A percentile compares a stretch with the other conserved stretches of the same genome.
These are phyloP conservation scores for Suzukiozyma palmioleophila DNA, from an alignment of 1,139 yeast species.

Conservation along the genomic window DNA sequence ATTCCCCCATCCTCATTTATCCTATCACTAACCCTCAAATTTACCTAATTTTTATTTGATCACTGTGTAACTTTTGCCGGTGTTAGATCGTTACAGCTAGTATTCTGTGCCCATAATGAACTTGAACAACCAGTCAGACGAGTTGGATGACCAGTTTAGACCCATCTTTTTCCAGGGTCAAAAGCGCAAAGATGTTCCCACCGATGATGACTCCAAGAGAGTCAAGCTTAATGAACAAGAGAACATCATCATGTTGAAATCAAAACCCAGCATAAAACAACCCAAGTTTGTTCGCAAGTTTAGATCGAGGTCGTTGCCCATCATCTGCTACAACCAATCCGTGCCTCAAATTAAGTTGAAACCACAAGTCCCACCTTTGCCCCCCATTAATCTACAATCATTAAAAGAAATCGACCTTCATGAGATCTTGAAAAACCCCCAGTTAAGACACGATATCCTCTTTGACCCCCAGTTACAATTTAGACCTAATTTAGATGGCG, in stretches of 20 bases:
- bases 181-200: slow-evolving; percentile 2
- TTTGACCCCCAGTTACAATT: slow-evolving; percentile 92
- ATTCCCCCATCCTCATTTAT: no score
- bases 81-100: no score
- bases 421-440: slow-evolving; percentile 88
- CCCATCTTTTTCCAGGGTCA: slow-evolving; percentile 1
- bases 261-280: slow-evolving; percentile 19
- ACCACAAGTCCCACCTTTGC: slow-evolving; percentile 38
- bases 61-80: no score
- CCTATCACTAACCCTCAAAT: no score
- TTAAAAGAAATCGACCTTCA: slow-evolving; percentile 83
- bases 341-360: slow-evolving; percentile 11
- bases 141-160: slow-evolving; percentile 2
- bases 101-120: neutral
- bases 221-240: slow-evolving; percentile 2
- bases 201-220: slow-evolving; percentile 2
- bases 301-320: slow-evolving; percentile 41
- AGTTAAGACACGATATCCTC: slow-evolving; percentile 84
- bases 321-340: slow-evolving; percentile 29
- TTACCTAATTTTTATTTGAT: no score
- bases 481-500: slow-evolving; percentile 89
- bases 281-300: slow-evolving; percentile 38
- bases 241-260: neutral
- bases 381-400: slow-evolving; percentile 83
- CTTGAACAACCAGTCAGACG: slow-evolving; percentile 2